Evolutionary conservation across 257 asterid species (phyloP), one percentile per base, ranked within the genome.

Genomic region (Jacaranda copaia): DNA sequence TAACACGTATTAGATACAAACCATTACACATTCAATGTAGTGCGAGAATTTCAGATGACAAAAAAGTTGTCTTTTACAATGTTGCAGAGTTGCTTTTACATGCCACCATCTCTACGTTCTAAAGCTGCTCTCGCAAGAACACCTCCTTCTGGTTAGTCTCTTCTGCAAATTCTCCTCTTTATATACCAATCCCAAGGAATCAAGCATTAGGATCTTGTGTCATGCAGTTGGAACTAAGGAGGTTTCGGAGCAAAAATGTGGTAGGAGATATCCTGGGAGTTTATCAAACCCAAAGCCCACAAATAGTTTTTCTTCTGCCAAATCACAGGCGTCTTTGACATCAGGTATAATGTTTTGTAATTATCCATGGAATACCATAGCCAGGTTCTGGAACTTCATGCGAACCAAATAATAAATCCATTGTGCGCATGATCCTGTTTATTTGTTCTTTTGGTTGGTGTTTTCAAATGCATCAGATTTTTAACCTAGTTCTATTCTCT

Each of bases 61-160:
- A 57, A 69, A 13, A 20, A 12, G 16, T 51, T 77, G 36, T 1
- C 39, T 59, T 65, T 51, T 25, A 67, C 73, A 70, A 74, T 88
- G 66, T 32, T 81, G 84, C 93, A 89, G 94, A 84, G 91, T 79
- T 87, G 91, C 84, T 77, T 82, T 70, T 85, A 87, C 76, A 42
- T 85, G 69, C 90, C 94, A 43, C 91, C 91, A 68, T 89, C 94
- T 25, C 79, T 89, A n/a, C 92, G 87, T 51, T 73, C 85, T 25
- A 87, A 85, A 72, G 72, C 90, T 81, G 73, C 84, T 77, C 69
- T 67, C 59, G 74, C 86, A 15, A 88, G 87, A 83, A 86, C 96
- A 39, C 91, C 92, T 79, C 86, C 90, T 74, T 66, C 96, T 55
- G 97, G 98, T 94, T 66, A 74, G 91, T 82, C 56, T 59, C 74